Percentiles rank a stretch among this genome's conserved stretches.
Evolutionary conservation across 2,329 filamentous ascomycete species (phyloP).

Genomic region (Zymoseptoria ardabiliae): DNA sequence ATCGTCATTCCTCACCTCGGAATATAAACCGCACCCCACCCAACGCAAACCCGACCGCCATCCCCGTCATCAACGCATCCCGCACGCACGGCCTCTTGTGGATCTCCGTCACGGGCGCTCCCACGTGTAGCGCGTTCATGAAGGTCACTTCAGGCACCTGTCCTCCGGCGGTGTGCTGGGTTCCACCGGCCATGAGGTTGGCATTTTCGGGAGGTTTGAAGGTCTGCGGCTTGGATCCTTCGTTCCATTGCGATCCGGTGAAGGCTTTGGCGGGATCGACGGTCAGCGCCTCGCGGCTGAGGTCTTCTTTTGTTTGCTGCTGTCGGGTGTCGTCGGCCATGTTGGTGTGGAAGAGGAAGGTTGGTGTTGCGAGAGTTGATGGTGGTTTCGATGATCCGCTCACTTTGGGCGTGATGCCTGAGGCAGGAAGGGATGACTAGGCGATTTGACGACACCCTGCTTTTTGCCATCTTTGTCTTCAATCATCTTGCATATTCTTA

Average conservation of each 20-base stretch:
- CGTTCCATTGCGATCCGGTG: slow-evolving; percentile 29
- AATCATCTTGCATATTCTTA: too few species aligned
- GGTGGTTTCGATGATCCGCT: neutral
- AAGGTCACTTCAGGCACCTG: slow-evolving; percentile 48
- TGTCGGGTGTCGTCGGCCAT: slow-evolving; percentile 44
- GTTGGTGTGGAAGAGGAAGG: slow-evolving; percentile 6
- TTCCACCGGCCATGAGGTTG: slow-evolving; percentile 50
- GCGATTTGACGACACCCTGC: neutral
- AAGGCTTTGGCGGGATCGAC: slow-evolving; percentile 29
- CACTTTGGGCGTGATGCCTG: neutral
- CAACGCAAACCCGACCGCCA: slow-evolving; percentile 67
- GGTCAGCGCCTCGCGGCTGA: slow-evolving; percentile 26
- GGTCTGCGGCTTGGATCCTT: slow-evolving; percentile 11
- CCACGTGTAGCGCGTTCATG: slow-evolving; percentile 55
- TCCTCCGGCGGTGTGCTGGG: slow-evolving; percentile 55
- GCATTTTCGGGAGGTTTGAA: slow-evolving; percentile 38
- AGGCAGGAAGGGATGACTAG: neutral
- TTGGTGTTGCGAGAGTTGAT: too few species aligned
- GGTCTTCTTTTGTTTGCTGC: slow-evolving; percentile 13
- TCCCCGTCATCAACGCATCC: slow-evolving; percentile 74
- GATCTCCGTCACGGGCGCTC: slow-evolving; percentile 63
- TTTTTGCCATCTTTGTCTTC: too few species aligned
- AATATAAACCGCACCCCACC: slow-evolving; percentile 68
- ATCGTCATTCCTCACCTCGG: slow-evolving; percentile 51
- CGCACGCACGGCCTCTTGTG: slow-evolving; percentile 78